A percentile compares a stretch with the other conserved stretches of the same genome.
Evolutionary conservation across 208 protist genomes (phyloP).

Genomic region (Wallacemonas sp.): DNA sequence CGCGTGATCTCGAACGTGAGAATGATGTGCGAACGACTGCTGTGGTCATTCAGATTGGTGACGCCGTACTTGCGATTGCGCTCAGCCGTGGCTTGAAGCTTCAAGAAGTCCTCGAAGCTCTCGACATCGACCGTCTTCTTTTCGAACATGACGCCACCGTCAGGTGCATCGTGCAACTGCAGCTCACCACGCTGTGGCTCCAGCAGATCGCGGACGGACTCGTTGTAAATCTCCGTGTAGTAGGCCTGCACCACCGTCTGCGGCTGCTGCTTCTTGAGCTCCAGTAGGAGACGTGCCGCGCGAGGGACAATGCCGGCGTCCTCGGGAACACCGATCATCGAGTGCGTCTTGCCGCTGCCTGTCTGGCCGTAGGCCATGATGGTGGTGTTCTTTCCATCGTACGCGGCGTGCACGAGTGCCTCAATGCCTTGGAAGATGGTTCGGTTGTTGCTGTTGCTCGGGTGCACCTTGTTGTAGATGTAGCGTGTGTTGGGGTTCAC

Average conservation of each 20-base stretch:
- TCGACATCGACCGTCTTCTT: slow-evolving; percentile 63
- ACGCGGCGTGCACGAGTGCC: slow-evolving; percentile 73
- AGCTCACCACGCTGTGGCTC: slow-evolving; percentile 42
- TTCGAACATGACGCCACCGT: slow-evolving; percentile 41
- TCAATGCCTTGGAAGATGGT: slow-evolving; percentile 81
- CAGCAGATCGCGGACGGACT: slow-evolving; percentile 80
- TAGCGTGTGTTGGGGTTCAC: slow-evolving; percentile 77
- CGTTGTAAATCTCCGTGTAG: slow-evolving; percentile 91
- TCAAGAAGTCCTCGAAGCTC: slow-evolving; percentile 64
- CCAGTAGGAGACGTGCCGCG: slow-evolving; percentile 66
- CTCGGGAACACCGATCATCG: slow-evolving; percentile 74
- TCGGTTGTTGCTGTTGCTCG: slow-evolving; percentile 70
- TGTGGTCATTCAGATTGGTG: slow-evolving; percentile 89
- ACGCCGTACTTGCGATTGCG: slow-evolving; percentile 84
- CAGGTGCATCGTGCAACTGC: slow-evolving; percentile 47
- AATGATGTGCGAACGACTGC: slow-evolving; percentile 63
- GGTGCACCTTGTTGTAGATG: slow-evolving; percentile 88
- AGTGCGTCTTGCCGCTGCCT: slow-evolving; percentile 92
- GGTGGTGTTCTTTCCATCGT: slow-evolving; percentile 78
- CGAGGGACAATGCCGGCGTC: slow-evolving; percentile 48
- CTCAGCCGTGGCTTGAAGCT: slow-evolving; percentile 62
- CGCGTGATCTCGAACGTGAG: slow-evolving; percentile 45
- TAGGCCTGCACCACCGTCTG: slow-evolving; percentile 48
- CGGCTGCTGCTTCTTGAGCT: slow-evolving; percentile 52
- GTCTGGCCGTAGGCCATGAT: slow-evolving; percentile 93